These are phyloP conservation scores for Ceratocystis eucalypticola DNA, from an alignment of 2,329 filamentous ascomycete genomes.

Conservation along the genomic window DNA sequence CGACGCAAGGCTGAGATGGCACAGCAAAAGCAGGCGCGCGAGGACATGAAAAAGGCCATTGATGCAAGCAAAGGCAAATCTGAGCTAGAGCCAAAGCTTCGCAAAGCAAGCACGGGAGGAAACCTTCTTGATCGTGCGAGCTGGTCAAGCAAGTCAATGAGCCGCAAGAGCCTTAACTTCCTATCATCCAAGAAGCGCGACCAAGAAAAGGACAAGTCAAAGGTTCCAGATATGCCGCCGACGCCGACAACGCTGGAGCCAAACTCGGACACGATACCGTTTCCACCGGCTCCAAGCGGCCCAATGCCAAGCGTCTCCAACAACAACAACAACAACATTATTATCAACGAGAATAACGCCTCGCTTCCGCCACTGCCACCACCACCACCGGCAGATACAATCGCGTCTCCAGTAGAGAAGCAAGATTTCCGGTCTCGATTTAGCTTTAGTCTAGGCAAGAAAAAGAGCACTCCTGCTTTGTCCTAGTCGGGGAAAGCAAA, in stretches of 20 bases:
- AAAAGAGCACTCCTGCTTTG: slow-evolving; percentile 42
- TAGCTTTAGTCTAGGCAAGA: slow-evolving; percentile 46
- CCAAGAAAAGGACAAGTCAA: background rate
- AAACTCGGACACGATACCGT: background rate
- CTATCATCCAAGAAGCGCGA: slow-evolving; percentile 39
- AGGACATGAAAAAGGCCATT: slow-evolving; percentile 48
- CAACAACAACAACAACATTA: background rate
- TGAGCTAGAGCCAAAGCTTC: slow-evolving; percentile 9
- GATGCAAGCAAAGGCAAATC: slow-evolving; percentile 53
- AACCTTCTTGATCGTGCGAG: slow-evolving; percentile 50
- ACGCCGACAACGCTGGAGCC: slow-evolving; percentile 2
- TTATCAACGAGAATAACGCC: background rate
- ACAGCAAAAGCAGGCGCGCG: slow-evolving; percentile 33
- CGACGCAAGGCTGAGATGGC: slow-evolving; percentile 49
- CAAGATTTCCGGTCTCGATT: slow-evolving; percentile 41
- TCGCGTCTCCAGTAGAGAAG: slow-evolving; percentile 14
- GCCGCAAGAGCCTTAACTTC: slow-evolving; percentile 60
- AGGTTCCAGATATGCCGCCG: background rate
- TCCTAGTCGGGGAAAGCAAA: slow-evolving; percentile 17
- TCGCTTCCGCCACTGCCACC: background rate
- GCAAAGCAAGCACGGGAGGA: slow-evolving; percentile 26
- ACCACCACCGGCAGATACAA: slow-evolving; percentile 16
- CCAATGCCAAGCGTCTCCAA: background rate
- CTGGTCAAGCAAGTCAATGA: slow-evolving; percentile 63
- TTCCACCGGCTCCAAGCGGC: background rate